Evolutionary conservation across 2,329 filamentous ascomycete genomes (phyloP).

Genomic region (Pseudogymnoascus sp.): DNA sequence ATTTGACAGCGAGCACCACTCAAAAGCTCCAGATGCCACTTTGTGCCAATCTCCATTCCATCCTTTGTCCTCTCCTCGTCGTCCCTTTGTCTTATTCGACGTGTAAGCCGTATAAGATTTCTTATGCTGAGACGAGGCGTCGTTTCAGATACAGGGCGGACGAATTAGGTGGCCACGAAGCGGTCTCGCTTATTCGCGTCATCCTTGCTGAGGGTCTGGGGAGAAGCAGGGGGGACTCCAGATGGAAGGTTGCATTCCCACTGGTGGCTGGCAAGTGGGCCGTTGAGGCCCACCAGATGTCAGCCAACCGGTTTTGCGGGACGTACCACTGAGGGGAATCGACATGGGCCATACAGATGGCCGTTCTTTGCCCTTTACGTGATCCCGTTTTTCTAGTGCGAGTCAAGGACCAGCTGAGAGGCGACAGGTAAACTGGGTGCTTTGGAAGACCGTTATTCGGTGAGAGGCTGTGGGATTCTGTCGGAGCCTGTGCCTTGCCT

Average conservation of each 20-base stretch:
- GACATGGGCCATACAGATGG: slow-evolving; percentile 4
- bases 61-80: background rate
- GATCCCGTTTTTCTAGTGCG: background rate
- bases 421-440: background rate
- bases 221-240: background rate
- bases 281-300: background rate
- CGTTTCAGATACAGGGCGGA: slow-evolving; percentile 3
- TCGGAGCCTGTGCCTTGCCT: background rate
- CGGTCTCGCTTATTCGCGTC: slow-evolving; percentile 6
- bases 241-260: slow-evolving; percentile 7
- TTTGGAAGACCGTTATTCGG: background rate
- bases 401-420: background rate
- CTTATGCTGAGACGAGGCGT: slow-evolving; percentile 4
- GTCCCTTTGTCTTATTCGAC: background rate
- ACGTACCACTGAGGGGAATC: slow-evolving; percentile 3
- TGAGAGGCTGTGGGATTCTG: no score
- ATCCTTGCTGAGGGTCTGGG: slow-evolving; percentile 4
- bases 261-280: slow-evolving; percentile 3
- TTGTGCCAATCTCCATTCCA: background rate
- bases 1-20: background rate
- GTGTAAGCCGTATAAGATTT: slow-evolving; percentile 2
- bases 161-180: slow-evolving; percentile 2
- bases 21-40: background rate
- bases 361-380: background rate
- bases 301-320: slow-evolving; percentile 7